Conservation (phyloP, 805 yeast genomes). For the Trichomonascus vanleenenianus region DNA sequence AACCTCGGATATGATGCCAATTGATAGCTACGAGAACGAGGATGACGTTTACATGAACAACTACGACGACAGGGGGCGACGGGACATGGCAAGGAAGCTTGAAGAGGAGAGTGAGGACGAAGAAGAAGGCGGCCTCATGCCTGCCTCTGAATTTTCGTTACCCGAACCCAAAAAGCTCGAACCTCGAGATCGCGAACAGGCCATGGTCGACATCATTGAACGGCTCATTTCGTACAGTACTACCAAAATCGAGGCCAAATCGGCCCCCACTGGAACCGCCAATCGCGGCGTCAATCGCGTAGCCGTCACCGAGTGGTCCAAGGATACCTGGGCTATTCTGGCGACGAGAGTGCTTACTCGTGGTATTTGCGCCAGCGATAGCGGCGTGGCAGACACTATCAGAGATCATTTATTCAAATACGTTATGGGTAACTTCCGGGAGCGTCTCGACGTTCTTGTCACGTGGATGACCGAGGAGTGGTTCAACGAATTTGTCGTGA, state of each 20-base stretch:
- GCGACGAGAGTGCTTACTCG: slow-evolving; percentile 75
- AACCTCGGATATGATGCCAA: slow-evolving; percentile 10
- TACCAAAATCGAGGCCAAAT: neutral
- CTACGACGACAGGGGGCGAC: slow-evolving; percentile 15
- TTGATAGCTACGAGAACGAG: slow-evolving; percentile 30
- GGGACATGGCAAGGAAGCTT: slow-evolving; percentile 12
- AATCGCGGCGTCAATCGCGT: slow-evolving; percentile 21
- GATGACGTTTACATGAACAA: slow-evolving; percentile 19
- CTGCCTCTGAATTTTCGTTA: slow-evolving; percentile 39
- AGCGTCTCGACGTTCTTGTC: slow-evolving; percentile 63
- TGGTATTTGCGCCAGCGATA: slow-evolving; percentile 42
- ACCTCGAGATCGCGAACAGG: slow-evolving; percentile 10
- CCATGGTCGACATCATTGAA: slow-evolving; percentile 14
- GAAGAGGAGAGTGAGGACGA: slow-evolving; percentile 24
- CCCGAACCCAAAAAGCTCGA: slow-evolving; percentile 43
- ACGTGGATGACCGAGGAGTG: slow-evolving; percentile 97
- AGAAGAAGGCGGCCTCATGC: slow-evolving; percentile 25
- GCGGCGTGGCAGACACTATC: slow-evolving; percentile 35
- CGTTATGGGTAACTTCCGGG: slow-evolving; percentile 64
- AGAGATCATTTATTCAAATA: slow-evolving; percentile 66
- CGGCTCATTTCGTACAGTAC: slow-evolving; percentile 17
- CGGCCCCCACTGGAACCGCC: slow-evolving; percentile 8
- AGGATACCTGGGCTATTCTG: slow-evolving; percentile 68
- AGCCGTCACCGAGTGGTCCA: slow-evolving; percentile 47
- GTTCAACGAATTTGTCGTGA: slow-evolving; percentile 50